Base-by-base conservation (phyloP, 1,139 yeast species). In the Yamadazyma songkhlaensis region DNA sequence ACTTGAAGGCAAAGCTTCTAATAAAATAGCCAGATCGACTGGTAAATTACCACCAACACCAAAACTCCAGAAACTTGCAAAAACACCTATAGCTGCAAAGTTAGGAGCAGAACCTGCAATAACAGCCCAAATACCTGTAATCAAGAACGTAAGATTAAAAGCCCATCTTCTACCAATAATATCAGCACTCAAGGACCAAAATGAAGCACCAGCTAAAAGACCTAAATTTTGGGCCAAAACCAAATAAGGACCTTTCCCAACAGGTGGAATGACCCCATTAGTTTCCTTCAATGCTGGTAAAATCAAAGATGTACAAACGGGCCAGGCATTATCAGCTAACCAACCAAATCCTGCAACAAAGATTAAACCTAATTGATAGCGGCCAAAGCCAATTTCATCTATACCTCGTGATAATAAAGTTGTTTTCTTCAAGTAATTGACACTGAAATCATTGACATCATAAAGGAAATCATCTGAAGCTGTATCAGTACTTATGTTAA, bases 41-140 rank as follows among this genome's bases (percentile, higher is more conserved):
- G 74, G 74, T 30, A 67, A 54, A 40, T 67, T 67, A 1, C 75
- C 75, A 2, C 74, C 74, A 5, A 68, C 74, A 0, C 75, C 74
- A 48, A 67, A 62, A 42, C 70, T 62, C 73, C 74, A 68, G 13
- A 68, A 54, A 0, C 72, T 57, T 22, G 51, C 61, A 47, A 67
- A 67, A 0, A 58, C 55, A 2, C 71, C 72, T 8, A 65, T 44
- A 14, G 72, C 66, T 4, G 63, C 72, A 50, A 68, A 68, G 40
- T 60, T 67, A 6, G 74, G 73, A 9, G 67, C 51, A 0, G 64
- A 52, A 1, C 74, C 75, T 1, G 72, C 64, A 21, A 60, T 49
- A 1, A 59, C 47, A 1, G 71, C 64, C 51, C 64, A 67, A 1
- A 67, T 46, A 1, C 73, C 72, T 2, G 72, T 68, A 39, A 65